Evolutionary conservation across 495 filamentous ascomycete genomes (phyloP).

Genomic region (Geopyxis carbonaria): DNA sequence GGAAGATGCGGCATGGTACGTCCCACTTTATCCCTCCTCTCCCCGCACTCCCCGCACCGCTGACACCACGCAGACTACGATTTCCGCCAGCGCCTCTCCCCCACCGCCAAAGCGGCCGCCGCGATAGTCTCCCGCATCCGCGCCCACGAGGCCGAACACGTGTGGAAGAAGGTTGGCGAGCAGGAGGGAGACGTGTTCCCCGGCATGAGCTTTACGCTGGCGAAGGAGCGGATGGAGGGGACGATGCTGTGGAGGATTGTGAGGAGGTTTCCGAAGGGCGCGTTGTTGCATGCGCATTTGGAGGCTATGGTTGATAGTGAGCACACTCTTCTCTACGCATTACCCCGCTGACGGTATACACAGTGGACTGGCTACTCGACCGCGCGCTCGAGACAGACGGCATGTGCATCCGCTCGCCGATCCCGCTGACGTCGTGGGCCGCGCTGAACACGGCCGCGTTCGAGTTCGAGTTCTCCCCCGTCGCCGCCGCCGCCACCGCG

Average conservation of each 20-base stretch:
- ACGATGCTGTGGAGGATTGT: conserved; percentile 77
- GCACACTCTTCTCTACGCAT: neutral
- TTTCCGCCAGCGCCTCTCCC: conserved; percentile 53
- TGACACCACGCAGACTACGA: conserved; percentile 45
- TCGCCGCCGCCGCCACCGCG: conserved; percentile 14
- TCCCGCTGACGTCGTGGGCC: conserved; percentile 32
- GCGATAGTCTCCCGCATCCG: conserved; percentile 64
- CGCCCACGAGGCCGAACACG: conserved; percentile 48
- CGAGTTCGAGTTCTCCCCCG: conserved; percentile 38
- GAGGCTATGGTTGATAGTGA: conserved; percentile 67
- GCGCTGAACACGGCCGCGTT: conserved; percentile 34
- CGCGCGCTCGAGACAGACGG: conserved; percentile 55
- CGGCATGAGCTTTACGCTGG: conserved; percentile 76
- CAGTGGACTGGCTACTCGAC: conserved; percentile 53
- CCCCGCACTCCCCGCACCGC: conserved; percentile 11
- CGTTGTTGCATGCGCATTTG: conserved; percentile 72
- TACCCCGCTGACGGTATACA: neutral
- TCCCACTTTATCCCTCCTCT: conserved; percentile 15
- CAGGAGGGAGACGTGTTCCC: conserved; percentile 47
- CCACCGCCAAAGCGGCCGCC: conserved; percentile 55
- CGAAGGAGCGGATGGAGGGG: conserved; percentile 60
- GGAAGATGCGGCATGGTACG: conserved; percentile 64
- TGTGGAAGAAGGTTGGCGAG: conserved; percentile 60
- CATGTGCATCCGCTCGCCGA: conserved; percentile 47
- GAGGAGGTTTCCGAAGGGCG: conserved; percentile 74